These are phyloP conservation scores for Lactarius trivialis DNA, from an alignment of 768 basidiomycete species.

Conservation along the genomic window DNA sequence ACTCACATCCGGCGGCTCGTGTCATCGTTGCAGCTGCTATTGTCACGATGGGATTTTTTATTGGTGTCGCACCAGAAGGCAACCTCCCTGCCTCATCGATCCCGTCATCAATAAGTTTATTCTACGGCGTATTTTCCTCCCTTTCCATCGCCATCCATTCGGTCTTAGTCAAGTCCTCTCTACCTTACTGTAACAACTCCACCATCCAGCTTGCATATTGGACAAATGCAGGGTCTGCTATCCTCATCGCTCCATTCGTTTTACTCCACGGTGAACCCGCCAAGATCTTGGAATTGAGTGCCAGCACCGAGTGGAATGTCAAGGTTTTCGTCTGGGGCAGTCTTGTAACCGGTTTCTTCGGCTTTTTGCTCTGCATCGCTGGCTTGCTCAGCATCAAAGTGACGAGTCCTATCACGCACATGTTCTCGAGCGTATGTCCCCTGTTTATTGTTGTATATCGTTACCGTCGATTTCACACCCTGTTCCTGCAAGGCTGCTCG, in stretches of 20 bases:
- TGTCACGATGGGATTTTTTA: conserved; percentile 71
- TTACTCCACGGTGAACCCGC: conserved; percentile 48
- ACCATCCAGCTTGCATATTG: conserved; percentile 74
- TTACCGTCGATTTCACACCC: background rate
- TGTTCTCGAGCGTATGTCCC: conserved; percentile 67
- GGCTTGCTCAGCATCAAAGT: conserved; percentile 76
- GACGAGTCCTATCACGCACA: conserved; percentile 78
- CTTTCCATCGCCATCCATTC: conserved; percentile 72
- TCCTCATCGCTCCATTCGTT: conserved; percentile 58
- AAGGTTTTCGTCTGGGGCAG: conserved; percentile 57
- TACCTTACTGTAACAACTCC: conserved; percentile 62
- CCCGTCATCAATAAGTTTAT: conserved; percentile 51
- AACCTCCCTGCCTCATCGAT: conserved; percentile 36
- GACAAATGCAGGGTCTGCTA: conserved; percentile 66
- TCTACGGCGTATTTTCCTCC: conserved; percentile 67
- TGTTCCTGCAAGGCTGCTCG: conserved; percentile 51
- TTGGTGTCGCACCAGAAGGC: conserved; percentile 60
- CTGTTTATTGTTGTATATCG: background rate
- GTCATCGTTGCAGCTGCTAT: conserved; percentile 53
- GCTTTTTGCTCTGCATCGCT: conserved; percentile 74
- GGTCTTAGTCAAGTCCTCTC: conserved; percentile 65
- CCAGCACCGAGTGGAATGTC: conserved; percentile 41
- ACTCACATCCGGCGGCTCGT: conserved; percentile 43
- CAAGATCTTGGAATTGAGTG: conserved; percentile 36
- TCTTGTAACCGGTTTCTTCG: conserved; percentile 66